Base-by-base conservation (phyloP, 1,139 yeast species). In the Kazachstania sp. region DNA sequence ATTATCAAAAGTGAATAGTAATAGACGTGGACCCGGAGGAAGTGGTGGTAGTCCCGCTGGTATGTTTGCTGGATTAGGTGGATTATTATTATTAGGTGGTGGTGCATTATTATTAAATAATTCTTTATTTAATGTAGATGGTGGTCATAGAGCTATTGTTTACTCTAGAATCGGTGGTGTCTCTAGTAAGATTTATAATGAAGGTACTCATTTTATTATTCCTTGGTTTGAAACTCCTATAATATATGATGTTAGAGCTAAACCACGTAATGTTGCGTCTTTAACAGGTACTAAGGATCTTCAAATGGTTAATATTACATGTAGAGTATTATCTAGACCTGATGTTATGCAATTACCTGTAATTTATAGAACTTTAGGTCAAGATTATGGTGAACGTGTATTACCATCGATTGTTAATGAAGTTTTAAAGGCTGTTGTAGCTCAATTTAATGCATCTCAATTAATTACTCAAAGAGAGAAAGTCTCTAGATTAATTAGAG, bases 241-340 rank as follows among this genome's bases (percentile, higher is more conserved):
- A 45, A 80, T 88, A 45, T 92, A 85, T 67, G 97, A 92, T 66
- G 95, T 94, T 49, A 79, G 99, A 62, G 97, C 98, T 46, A 92
- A 87, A 67, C 98, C 98, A 48, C 81, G 97, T 70, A 90, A 88
- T 61, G 95, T 92, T 54, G 88, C 97, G n/a, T 86, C 96, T 12
- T 77, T 92, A 65, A 92, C 99, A 5, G 98, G 99, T 54, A 92
- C 99, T 31, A 92, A 92, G 71, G 98, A 92, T 70, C 77, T 92
- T 65, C 99, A 92, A 71, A 92, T 92, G 99, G 99, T 92, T 46
- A 94, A 90, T 70, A 92, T 92, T 61, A 90, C 97, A 19, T 92
- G 99, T 69, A 83, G 99, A 72, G 98, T 92, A 31, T 77, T 92
- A 60, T 85, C 95, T 50, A 81, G 90, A 65, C 99, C 99, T 1